Base-by-base conservation (phyloP, 148 eudicot genomes). In the Limonium bicolor region DNA sequence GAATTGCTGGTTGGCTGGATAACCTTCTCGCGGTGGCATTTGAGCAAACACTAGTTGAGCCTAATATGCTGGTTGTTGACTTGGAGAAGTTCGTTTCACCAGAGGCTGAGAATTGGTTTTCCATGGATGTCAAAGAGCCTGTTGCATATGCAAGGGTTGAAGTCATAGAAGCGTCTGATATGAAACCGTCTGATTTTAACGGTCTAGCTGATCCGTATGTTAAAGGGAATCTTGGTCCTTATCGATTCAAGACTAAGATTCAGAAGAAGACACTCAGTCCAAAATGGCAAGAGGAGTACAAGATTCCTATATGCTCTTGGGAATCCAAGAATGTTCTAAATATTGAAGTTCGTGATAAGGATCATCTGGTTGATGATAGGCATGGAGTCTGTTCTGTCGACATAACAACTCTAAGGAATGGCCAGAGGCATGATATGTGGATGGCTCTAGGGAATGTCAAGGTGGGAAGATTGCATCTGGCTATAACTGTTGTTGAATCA, bases 21-120 rank as follows among this genome's bases (percentile, higher is more conserved):
- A 90, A 85, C 24, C 95, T 90, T 62, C 59, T 90, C 64, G 75
- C 85, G 0, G 33, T 72, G 12, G 99, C 69, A 43, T 90, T 90
- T 62, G 93, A 85, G 70, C 85, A 90, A 69, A 85, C 99, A 27
- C 80, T 90, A 40, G 99, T 90, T 65, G 80, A 90, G 99, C 99
- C 99, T 20, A 90, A 90, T 68, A 84, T 85, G 95, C 70, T 90
- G 65, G 85, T 85, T 45, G 78, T 78, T 55, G 94, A 90, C 56
- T 60, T 90, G 43, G 93, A 77, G 74, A 90, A 90, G 66, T 76
- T 90, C 48, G 85, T 59, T 43, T 64, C 95, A 7, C 85, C 88
- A 8, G 33, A 58, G 24, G 38, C 71, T 80, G 99, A 72, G 55
- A 55, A 30, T 55, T 78, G 95, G 88, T 85, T 85, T 73, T 56